Conservation (phyloP, 306 rosid genomes). For the Rosa lucieae region DNA sequence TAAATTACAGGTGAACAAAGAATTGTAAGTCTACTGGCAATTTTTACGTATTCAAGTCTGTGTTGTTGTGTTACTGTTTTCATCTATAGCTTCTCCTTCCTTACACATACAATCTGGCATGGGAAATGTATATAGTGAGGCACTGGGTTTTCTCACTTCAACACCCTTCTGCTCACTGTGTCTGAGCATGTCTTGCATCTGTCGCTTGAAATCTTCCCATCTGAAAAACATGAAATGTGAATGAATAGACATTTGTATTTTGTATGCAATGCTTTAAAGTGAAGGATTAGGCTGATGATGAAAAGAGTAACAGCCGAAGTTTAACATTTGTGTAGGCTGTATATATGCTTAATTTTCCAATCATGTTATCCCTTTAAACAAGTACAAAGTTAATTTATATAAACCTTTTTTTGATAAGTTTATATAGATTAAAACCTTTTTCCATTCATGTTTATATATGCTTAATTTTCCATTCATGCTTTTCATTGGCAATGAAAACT, state of each 20-base stretch:
- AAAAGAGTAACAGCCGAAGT: neutral
- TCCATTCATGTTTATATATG: too few species aligned
- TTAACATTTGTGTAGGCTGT: neutral
- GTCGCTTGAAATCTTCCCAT: constrained; percentile 68
- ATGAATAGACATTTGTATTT: neutral
- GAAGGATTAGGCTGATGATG: neutral
- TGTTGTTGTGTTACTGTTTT: constrained; percentile 27
- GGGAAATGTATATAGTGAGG: constrained; percentile 81
- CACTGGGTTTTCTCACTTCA: constrained; percentile 72
- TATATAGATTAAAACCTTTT: neutral
- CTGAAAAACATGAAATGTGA: constrained; percentile 33
- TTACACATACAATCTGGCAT: constrained; percentile 97
- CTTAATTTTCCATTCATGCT: too few species aligned
- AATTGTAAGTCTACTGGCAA: constrained; percentile 23
- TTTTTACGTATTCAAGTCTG: constrained; percentile 21
- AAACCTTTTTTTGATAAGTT: neutral
- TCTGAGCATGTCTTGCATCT: constrained; percentile 78
- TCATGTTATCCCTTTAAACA: neutral
- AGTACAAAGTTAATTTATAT: neutral
- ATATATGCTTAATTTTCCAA: neutral
- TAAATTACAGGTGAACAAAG: constrained; percentile 44
- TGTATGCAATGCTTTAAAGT: neutral
- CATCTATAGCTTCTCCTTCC: constrained; percentile 44
- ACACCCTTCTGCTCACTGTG: constrained; percentile 76
- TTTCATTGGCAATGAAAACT: neutral